Base-by-base conservation (phyloP, 306 rosid genomes). In the Cyclanthera cordifolia region DNA sequence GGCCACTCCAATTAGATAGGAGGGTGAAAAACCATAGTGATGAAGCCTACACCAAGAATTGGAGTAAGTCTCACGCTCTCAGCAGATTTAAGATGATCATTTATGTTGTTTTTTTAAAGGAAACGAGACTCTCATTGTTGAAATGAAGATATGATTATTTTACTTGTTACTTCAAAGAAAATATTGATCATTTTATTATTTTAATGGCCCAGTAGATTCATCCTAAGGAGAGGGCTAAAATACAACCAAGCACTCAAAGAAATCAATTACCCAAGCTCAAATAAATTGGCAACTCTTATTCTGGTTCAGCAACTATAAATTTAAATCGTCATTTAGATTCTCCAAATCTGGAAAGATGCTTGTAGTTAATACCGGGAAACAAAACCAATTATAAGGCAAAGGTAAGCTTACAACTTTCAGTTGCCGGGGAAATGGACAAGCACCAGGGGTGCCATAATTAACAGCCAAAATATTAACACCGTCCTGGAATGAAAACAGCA, bases 351-450 rank as follows among this genome's bases (percentile, higher is more conserved):
- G 68, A 17, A 4, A 61, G 50, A 61, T 39, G 68, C 30, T 19
- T 37, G 27, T 66, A 48, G 15, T 24, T 7, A 23, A 80, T 53
- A 63, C 45, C 8, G 46, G 60, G 67, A 72, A 80, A 56, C 10
- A 70, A 55, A 61, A 52, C 46, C 25, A 70, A 58, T 23, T 37
- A 52, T 75, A 70, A 63, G 52, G 53, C 21, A 23, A 61, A 28
- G 63, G 67, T 57, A 0, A 3, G 69, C 91, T 85, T 82, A 93
- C 96, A 79, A 76, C 88, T 79, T 75, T 87, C 80, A 83, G 69
- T 72, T 87, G 85, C 53, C 98, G 83, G 59, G 96, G 98, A 75
- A 83, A 83, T 53, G 95, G 82, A 74, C 98, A 93, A 46, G 91
- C 82, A 64, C 96, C 95, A 2, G 84, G 90, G 43, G 94, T 72